These are phyloP conservation scores for Plicaturopsis crispa DNA, from an alignment of 768 basidiomycete species.

Conservation along the genomic window DNA sequence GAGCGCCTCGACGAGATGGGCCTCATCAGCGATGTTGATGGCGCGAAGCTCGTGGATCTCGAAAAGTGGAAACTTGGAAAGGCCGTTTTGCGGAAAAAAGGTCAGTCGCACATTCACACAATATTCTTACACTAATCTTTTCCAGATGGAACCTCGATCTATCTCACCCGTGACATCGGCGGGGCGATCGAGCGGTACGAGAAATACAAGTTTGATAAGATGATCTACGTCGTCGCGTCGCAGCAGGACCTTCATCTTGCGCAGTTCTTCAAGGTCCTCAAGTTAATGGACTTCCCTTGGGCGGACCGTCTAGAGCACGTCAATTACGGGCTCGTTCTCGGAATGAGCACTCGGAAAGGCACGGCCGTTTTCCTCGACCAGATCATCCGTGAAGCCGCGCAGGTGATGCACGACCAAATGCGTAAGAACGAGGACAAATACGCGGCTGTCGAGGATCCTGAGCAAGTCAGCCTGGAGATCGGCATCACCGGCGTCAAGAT, in stretches of 20 bases:
- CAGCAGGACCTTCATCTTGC: slow-evolving; percentile 82
- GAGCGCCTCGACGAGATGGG: slow-evolving; percentile 60
- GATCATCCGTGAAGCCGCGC: slow-evolving; percentile 81
- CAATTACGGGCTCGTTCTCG: slow-evolving; percentile 87
- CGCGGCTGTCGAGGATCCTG: slow-evolving; percentile 79
- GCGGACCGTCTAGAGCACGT: slow-evolving; percentile 78
- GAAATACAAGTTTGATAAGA: slow-evolving; percentile 80
- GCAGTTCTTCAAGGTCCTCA: slow-evolving; percentile 91
- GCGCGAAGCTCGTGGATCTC: slow-evolving; percentile 82
- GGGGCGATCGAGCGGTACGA: slow-evolving; percentile 90
- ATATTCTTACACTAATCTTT: not conserved
- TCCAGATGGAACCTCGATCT: slow-evolving; percentile 87
- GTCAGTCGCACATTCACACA: slow-evolving; percentile 24
- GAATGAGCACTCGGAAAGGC: slow-evolving; percentile 92
- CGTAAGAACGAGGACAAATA: slow-evolving; percentile 91
- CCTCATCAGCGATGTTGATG: slow-evolving; percentile 68
- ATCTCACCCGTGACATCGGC: slow-evolving; percentile 92
- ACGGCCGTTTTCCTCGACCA: slow-evolving; percentile 94
- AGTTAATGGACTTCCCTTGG: slow-evolving; percentile 87
- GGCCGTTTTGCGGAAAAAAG: slow-evolving; percentile 83
- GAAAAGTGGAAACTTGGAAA: slow-evolving; percentile 89
- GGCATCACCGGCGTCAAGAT: slow-evolving; percentile 97
- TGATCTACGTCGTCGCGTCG: slow-evolving; percentile 90
- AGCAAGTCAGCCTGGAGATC: slow-evolving; percentile 68
- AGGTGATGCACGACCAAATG: slow-evolving; percentile 97